Evolutionary conservation across 2,329 filamentous ascomycete genomes (phyloP), one percentile per base, ranked within the genome.

Genomic region (Alternaria conjuncta): DNA sequence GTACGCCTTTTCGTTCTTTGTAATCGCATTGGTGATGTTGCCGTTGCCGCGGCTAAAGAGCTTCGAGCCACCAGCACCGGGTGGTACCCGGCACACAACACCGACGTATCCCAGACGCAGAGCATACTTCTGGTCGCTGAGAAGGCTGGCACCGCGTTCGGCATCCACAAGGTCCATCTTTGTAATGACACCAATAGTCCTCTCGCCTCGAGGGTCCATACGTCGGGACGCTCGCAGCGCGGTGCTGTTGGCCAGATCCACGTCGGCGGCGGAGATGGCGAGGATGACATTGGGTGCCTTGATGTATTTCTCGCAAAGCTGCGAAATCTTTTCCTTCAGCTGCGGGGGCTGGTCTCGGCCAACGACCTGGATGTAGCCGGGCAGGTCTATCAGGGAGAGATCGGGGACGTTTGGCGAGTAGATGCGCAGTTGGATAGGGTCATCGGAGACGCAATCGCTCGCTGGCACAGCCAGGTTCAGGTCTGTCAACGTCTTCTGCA

Each of bases 101-200:
- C 96, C 96, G 4, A 99, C 95, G 73, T 99, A 99, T 4, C 96
- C 96, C 4, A 99, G 84, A n/a, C 96, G 88, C 28, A 99, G 85
- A 44, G 96, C 95, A 75, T 99, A 99, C 78, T 98, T 97, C 76
- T 89, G 91, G 78, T 99, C 95, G 25, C 86, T 90, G 20, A 99
- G 84, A 30, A 99, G 93, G 36, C 88, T 86, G 13, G 88, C 87
- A 28, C 94, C 96, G 61, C 95, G 89, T 8, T 85, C 84, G 4
- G 96, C 87, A 71, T 98, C 95, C 8, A 99, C 94, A 21, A 99
- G 86, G 75, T 99, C 96, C 95, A 99, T 97, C 83, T 99, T 99
- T 4, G 96, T 99, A 45, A 99, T 90, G n/a, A 99, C 96, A 47
- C 96, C 96, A 75, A 99, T 99, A 0, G 96, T 99, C 66, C 96